Evolutionary conservation across 129 eudicot genomes (phyloP), one percentile per base, ranked within the genome.

Genomic region (Lonicera japonica): DNA sequence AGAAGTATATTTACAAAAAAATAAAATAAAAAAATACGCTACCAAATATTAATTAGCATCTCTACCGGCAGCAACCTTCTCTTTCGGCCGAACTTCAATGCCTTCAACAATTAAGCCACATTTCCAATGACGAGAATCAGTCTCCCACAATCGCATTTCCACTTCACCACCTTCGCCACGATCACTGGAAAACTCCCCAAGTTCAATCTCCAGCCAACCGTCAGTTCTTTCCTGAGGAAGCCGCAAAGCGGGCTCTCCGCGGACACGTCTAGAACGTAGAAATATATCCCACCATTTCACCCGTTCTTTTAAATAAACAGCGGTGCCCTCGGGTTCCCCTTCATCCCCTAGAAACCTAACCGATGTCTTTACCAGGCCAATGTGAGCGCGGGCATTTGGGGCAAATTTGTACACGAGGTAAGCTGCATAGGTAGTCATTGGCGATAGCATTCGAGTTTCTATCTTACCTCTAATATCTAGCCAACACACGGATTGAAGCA

Each of bases 131-230:
- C 68, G 75, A 16, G 52, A 47, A 22, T 38, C 34, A 1, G 67
- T 65, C 64, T 80, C 86, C 70, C 50, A 54, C 36, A 89, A 67
- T 45, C 79, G 25, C 52, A 70, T 75, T 65, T 79, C 83, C 47
- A 83, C 77, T 41, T 86, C 92, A 3, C 75, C 2, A n/a, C n/a
- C n/a, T n/a, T n/a, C n/a, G n/a, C n/a, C n/a, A 29, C 36, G 36
- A 29, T 54, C 63, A 11, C 58, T 78, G 52, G 48, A 65, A 47
- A 83, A 81, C 60, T 74, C 82, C 0, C 95, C 92, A 23, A 81
- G 45, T 21, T 83, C 82, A 0, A 83, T 60, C 78, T 87, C 95
- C 83, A 83, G 25, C 88, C 92, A 87, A 34, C 84, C 89, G 51
- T 87, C 95, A 2, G 29, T 47, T 52, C 88, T 73, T 25, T 0